Base-by-base conservation (phyloP, 345 rosid species). In the Draba incana region DNA sequence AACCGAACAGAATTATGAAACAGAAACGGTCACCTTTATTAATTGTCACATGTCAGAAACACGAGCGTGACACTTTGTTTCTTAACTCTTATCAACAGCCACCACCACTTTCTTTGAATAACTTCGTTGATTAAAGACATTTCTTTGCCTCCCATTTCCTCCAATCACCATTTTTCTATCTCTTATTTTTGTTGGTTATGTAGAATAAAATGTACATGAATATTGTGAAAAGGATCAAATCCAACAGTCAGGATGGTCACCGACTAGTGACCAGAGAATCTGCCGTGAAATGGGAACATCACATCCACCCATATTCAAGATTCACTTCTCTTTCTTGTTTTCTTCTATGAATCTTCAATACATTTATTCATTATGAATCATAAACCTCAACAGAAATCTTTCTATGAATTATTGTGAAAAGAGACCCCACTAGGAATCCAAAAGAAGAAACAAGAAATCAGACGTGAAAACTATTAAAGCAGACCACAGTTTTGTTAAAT, bases 211-310 rank as follows among this genome's bases (percentile, higher is more conserved):
- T 25, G 2, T 44, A 13, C 28, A 35, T 20, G 14, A 31, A 12
- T 53, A 16, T 20, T 20, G 1, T 48, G 4, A 23, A 14, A 42
- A 10, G 10, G 33, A 45, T 67, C 13, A 50, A 15, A 23, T 52
- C 42, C 47, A 60, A 74, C 56, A 57, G 73, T n/a, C 30, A 38
- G 44, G 51, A 74, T 67, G 28, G 68, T 0, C 24, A 12, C 55
- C 57, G 55, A 53, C 71, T 72, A 60, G 49, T 51, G 62, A 24
- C 4, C 10, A 52, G 50, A 54, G 78, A 67, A 20, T 38, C 72
- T 74, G 73, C 69, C 73, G 78, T 74, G 15, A 74, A 67, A 67
- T 53, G 68, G 73, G 73, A 74, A 16, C 37, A 68, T 74, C 73
- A 13, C 73, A 67, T 38, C 58, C 72, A 66, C 68, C 41, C 77